A percentile compares a stretch with the other conserved stretches of the same genome.
These are phyloP conservation scores for Aspergillus mulundensis DNA, from an alignment of 495 filamentous ascomycete genomes.

Conservation along the genomic window DNA sequence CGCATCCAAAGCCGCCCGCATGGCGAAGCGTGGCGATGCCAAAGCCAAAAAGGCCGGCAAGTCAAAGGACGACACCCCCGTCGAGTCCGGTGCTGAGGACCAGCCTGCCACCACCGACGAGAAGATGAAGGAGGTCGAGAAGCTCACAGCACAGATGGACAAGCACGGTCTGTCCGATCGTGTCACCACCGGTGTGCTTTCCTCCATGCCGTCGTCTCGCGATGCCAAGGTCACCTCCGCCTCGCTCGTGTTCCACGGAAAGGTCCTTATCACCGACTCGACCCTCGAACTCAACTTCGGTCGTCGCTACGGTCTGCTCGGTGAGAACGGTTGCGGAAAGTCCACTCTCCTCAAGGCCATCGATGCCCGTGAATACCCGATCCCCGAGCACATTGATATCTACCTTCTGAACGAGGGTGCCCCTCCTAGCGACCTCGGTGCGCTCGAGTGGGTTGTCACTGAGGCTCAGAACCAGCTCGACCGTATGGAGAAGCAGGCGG, in stretches of 20 bases:
- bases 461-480: conserved; percentile 95
- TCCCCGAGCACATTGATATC: conserved; percentile 96
- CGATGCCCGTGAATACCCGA: conserved; percentile 85
- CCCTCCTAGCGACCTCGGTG: conserved; percentile 81
- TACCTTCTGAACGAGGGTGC: conserved; percentile 98
- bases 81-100: conserved; percentile 57
- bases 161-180: conserved; percentile 94
- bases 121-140: conserved; percentile 77
- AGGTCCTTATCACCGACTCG: conserved; percentile 88
- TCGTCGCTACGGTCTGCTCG: conserved; percentile 88
- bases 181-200: conserved; percentile 95
- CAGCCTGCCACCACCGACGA: conserved; percentile 65
- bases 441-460: conserved; percentile 93
- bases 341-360: conserved; percentile 95
- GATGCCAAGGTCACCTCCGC: conserved; percentile 96
- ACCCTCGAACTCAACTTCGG: conserved; percentile 91
- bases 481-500: conserved; percentile 78
- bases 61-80: conserved; percentile 50
- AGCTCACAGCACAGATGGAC: conserved; percentile 83
- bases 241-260: conserved; percentile 95
- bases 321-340: conserved; percentile 99
- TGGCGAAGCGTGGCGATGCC: conserved; percentile 85
- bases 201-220: conserved; percentile 75
- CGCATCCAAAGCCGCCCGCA: conserved; percentile 93
- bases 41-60: conserved; percentile 69